Evolutionary conservation across 2,329 filamentous ascomycete genomes (phyloP).

Genomic region (Calonectria fujianensis): DNA sequence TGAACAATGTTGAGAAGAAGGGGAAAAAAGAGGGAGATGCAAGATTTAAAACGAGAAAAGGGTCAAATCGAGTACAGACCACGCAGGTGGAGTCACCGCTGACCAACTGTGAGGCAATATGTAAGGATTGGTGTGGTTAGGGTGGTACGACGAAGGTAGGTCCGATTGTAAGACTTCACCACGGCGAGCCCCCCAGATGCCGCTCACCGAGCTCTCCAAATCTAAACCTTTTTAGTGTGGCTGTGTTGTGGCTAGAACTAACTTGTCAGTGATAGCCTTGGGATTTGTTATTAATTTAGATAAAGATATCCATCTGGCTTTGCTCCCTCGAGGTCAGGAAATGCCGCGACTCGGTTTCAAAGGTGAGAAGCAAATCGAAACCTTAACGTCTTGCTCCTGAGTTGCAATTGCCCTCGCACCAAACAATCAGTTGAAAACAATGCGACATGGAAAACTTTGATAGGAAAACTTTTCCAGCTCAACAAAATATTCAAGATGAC

Average conservation of each 20-base stretch:
- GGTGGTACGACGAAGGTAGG: neutral
- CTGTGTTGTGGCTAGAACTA: neutral
- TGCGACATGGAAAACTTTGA: neutral
- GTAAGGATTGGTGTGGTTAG: neutral
- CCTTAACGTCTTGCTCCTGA: neutral
- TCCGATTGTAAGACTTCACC: neutral
- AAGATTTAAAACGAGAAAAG: slow-evolving; percentile 24
- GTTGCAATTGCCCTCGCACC: neutral
- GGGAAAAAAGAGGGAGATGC: slow-evolving; percentile 42
- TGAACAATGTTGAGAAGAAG: slow-evolving; percentile 42
- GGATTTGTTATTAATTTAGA: slow-evolving; percentile 1
- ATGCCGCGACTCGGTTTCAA: neutral
- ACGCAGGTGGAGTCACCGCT: neutral
- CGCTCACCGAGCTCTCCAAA: neutral
- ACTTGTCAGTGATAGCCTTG: neutral
- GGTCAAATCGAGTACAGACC: slow-evolving; percentile 9
- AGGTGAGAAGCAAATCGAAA: neutral
- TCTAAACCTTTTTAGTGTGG: slow-evolving; percentile 3
- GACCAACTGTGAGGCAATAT: neutral
- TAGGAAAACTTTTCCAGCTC: neutral
- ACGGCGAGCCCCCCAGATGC: neutral
- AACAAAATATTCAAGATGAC: neutral
- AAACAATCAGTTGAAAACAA: neutral
- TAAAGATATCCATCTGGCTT: neutral
- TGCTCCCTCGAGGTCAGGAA: neutral